Evolutionary conservation across 2,329 filamentous ascomycete genomes (phyloP).

Genomic region (Tolypocladium album): DNA sequence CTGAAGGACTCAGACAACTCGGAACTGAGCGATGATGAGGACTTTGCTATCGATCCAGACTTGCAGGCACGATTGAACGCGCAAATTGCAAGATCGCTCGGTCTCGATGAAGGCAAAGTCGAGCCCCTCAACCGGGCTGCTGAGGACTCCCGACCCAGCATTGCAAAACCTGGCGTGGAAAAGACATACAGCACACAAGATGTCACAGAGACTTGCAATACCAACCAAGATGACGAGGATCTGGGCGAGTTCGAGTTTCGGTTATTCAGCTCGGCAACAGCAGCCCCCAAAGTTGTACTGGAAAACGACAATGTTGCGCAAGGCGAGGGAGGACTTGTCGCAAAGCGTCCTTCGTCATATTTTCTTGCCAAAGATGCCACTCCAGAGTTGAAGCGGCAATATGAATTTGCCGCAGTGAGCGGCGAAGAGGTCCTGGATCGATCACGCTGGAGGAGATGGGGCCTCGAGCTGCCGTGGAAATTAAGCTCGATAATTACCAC

Average conservation of each 20-base stretch:
- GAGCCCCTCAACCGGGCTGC: neutral
- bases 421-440: slow-evolving; percentile 38
- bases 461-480: slow-evolving; percentile 50
- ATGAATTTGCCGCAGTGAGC: slow-evolving; percentile 35
- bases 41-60: slow-evolving; percentile 23
- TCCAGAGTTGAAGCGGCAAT: slow-evolving; percentile 24
- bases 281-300: slow-evolving; percentile 40
- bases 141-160: neutral
- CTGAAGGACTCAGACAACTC: slow-evolving; percentile 28
- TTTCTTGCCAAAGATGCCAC: slow-evolving; percentile 35
- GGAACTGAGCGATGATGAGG: slow-evolving; percentile 12
- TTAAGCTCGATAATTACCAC: slow-evolving; percentile 31
- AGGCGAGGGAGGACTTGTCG: slow-evolving; percentile 24
- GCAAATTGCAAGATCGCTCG: slow-evolving; percentile 35
- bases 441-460: slow-evolving; percentile 39
- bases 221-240: slow-evolving; percentile 19
- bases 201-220: neutral
- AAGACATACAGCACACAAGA: neutral
- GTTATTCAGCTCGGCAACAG: slow-evolving; percentile 39
- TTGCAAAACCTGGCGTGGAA: slow-evolving; percentile 1
- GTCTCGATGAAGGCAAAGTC: slow-evolving; percentile 19
- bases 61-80: slow-evolving; percentile 34
- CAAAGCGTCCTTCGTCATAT: slow-evolving; percentile 30
- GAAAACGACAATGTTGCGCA: slow-evolving; percentile 26
- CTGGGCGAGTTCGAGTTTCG: slow-evolving; percentile 41